Conservation (phyloP, 345 rosid genomes). For the Citrus sp. region DNA sequence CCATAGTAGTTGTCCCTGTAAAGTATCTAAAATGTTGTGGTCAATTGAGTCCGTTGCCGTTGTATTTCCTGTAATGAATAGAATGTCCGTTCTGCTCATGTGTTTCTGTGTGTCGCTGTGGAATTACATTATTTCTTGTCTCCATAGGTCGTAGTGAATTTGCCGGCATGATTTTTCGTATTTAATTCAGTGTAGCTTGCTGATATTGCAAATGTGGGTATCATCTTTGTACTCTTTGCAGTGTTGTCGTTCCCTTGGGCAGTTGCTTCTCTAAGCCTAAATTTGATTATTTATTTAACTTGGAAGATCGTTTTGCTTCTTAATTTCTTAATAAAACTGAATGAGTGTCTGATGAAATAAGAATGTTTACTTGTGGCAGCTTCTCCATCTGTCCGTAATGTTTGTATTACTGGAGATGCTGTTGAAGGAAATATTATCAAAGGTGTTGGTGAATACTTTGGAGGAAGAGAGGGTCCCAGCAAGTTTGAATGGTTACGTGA, state of each 20-base stretch:
- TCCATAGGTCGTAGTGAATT: background rate
- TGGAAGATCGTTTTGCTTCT: background rate
- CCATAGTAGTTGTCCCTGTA: background rate
- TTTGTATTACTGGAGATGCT: slow-evolving; percentile 69
- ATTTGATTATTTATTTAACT: background rate
- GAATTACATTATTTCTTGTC: background rate
- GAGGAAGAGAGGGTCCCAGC: slow-evolving; percentile 98
- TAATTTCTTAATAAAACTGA: background rate
- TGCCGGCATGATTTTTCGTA: background rate
- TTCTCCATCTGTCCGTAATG: slow-evolving; percentile 80
- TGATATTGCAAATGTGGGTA: background rate
- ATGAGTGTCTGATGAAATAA: background rate
- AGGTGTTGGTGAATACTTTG: slow-evolving; percentile 91
- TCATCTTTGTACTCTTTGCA: background rate
- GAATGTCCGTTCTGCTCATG: background rate
- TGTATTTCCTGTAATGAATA: background rate
- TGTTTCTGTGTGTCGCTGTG: background rate
- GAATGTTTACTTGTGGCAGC: slow-evolving; percentile 51
- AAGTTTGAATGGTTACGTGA: slow-evolving; percentile 89
- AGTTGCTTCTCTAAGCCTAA: background rate
- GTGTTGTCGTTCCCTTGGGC: background rate
- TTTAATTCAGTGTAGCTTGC: background rate
- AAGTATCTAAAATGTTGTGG: background rate
- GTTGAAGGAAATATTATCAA: slow-evolving; percentile 75
- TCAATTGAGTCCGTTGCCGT: background rate